Evolutionary conservation across 2,329 filamentous ascomycete species (phyloP).

Genomic region (Aspergillus tanneri): DNA sequence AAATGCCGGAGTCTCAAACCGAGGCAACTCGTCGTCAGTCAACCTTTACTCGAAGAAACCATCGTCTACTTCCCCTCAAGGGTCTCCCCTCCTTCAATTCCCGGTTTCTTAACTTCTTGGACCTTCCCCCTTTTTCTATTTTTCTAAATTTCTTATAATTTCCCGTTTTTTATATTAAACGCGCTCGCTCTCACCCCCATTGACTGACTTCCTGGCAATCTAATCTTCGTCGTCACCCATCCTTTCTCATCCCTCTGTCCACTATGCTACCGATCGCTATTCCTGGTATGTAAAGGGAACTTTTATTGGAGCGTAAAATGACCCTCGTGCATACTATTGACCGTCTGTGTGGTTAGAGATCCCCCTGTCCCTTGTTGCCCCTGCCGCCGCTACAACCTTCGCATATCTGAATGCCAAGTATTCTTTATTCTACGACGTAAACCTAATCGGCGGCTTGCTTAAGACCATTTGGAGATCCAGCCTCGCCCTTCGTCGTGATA

Average conservation of each 20-base stretch:
- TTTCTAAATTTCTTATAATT: too few species aligned
- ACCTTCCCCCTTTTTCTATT: too few species aligned
- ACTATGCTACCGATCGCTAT: constrained; percentile 11
- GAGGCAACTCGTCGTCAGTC: constrained; percentile 9
- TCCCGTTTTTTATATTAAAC: too few species aligned
- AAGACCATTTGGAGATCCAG: constrained; percentile 47
- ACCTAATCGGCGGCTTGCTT: constrained; percentile 57
- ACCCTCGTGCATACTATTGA: constrained; percentile 1
- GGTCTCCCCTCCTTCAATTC: too few species aligned
- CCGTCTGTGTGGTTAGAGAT: constrained; percentile 26
- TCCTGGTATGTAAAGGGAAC: constrained; percentile 16
- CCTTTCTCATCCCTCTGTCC: not conserved
- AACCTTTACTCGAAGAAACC: too few species aligned
- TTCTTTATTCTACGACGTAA: constrained; percentile 64
- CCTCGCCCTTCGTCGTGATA: constrained; percentile 57
- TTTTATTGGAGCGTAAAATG: not conserved
- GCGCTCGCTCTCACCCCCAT: too few species aligned
- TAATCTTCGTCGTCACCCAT: not conserved
- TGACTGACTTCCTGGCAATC: not conserved
- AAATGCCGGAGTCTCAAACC: constrained; percentile 8
- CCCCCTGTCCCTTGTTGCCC: constrained; percentile 49
- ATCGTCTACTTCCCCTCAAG: too few species aligned
- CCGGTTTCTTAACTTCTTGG: too few species aligned
- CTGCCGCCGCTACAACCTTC: constrained; percentile 64
- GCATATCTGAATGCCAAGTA: constrained; percentile 76